phyloP scores from a whole-genome alignment of 768 basidiomycete species.

The Lactarius psammicola region DNA sequence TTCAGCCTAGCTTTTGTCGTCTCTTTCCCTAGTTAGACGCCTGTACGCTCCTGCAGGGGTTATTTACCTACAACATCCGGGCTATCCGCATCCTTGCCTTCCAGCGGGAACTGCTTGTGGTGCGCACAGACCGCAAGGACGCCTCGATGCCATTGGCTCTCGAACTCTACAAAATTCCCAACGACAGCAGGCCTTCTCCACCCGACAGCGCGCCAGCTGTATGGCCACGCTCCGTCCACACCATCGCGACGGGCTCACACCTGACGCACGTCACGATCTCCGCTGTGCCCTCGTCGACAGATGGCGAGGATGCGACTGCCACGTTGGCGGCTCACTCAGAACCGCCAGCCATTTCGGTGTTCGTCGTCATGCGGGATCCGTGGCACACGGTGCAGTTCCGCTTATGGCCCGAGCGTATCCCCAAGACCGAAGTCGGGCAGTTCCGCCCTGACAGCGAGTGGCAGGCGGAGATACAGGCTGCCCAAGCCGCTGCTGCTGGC shows the following conservation, averaged over 20 bases:
- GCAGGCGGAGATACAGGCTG: conserved; percentile 24
- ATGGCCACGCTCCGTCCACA: conserved; percentile 25
- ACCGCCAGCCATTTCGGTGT: conserved; percentile 24
- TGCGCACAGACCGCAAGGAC: conserved; percentile 23
- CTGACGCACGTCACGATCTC: conserved; percentile 20
- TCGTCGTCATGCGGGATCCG: conserved; percentile 23
- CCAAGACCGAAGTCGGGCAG: conserved; percentile 17
- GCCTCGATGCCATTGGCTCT: conserved; percentile 15
- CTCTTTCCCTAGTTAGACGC: conserved; percentile 14
- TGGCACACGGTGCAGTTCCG: conserved; percentile 26
- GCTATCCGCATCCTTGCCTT: conserved; percentile 25
- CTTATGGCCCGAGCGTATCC: conserved; percentile 26
- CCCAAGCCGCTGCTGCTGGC: background rate
- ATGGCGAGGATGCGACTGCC: conserved; percentile 18
- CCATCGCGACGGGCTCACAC: conserved; percentile 14
- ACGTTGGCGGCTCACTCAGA: conserved; percentile 19
- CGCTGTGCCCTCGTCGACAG: conserved; percentile 18
- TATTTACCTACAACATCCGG: conserved; percentile 25
- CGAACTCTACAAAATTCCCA: conserved; percentile 25
- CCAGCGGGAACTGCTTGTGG: conserved; percentile 28
- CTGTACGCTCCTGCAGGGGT: conserved; percentile 21
- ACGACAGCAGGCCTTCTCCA: conserved; percentile 3
- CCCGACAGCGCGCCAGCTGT: background rate
- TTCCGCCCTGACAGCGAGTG: conserved; percentile 20
- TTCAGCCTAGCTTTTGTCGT: conserved; percentile 9